phyloP scores from a whole-genome alignment of 257 asterid genomes.

The Rhazya stricta region DNA sequence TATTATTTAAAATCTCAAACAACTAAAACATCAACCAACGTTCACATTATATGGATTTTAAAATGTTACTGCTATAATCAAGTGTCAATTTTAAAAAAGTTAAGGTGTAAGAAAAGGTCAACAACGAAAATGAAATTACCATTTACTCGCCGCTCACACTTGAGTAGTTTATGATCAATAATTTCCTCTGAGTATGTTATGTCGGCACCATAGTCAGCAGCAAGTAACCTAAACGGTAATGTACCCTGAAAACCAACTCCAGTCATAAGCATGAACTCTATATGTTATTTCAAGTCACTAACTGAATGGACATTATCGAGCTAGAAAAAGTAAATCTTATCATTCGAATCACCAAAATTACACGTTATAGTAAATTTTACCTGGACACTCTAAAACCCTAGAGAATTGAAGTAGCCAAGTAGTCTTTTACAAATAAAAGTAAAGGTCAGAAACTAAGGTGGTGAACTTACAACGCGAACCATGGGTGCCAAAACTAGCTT shows the following conservation, averaged over 20 bases:
- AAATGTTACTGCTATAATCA: not conserved
- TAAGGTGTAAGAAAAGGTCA: not conserved
- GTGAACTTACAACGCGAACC: constrained; percentile 79
- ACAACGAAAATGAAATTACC: constrained; percentile 29
- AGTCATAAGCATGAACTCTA: constrained; percentile 13
- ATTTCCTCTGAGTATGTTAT: constrained; percentile 91
- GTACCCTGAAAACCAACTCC: constrained; percentile 53
- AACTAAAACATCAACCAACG: not conserved
- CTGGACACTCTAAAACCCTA: not conserved
- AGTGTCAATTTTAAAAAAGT: not conserved
- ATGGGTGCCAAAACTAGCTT: constrained; percentile 89
- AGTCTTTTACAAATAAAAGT: too few species aligned
- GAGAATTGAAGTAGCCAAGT: not conserved
- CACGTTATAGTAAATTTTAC: not conserved
- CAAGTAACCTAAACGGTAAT: constrained; percentile 73
- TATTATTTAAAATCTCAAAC: not conserved
- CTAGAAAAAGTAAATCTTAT: not conserved
- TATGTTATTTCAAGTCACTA: not conserved
- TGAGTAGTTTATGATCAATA: constrained; percentile 83
- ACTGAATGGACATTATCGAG: not conserved
- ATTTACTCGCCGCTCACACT: constrained; percentile 74
- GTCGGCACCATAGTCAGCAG: constrained; percentile 88
- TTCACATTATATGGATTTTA: not conserved
- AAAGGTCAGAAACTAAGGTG: not conserved
- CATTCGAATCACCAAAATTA: not conserved